Conservation (phyloP, 2,329 filamentous ascomycete species). For the Passalora sequoiae region DNA sequence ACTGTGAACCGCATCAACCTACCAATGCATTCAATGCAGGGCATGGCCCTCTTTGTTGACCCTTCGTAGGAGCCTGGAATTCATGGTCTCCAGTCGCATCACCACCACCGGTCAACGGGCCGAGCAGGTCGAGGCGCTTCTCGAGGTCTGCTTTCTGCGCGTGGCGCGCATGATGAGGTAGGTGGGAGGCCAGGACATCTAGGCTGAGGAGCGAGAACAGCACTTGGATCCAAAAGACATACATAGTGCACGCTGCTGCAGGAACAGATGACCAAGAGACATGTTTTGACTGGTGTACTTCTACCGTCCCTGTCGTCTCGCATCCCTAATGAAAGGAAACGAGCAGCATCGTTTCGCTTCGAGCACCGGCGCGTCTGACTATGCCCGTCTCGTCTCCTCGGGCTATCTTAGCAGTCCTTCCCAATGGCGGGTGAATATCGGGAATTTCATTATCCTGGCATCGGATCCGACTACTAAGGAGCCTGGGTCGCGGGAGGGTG, state of each 20-base stretch:
- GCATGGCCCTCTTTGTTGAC: conserved; percentile 16
- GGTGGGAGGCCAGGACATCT: conserved; percentile 6
- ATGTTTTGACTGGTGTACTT: conserved; percentile 12
- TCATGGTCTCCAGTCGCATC: conserved; percentile 9
- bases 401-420: neutral
- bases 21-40: conserved; percentile 15
- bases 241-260: conserved; percentile 7
- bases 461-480: neutral
- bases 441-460: neutral
- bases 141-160: conserved; percentile 5
- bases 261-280: conserved; percentile 12
- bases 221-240: conserved; percentile 4
- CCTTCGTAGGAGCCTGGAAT: conserved; percentile 11
- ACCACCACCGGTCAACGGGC: conserved; percentile 5
- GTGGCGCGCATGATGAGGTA: conserved; percentile 7
- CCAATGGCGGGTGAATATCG: neutral
- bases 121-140: conserved; percentile 11
- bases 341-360: neutral
- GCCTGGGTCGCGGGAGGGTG: neutral
- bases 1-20: too few species aligned
- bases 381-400: neutral
- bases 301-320: conserved; percentile 1
- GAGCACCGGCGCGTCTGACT: neutral
- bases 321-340: neutral
- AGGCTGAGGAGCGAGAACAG: conserved; percentile 3